Evolutionary conservation across 805 yeast genomes (phyloP).

Genomic region (Candida methanosorbosa): DNA sequence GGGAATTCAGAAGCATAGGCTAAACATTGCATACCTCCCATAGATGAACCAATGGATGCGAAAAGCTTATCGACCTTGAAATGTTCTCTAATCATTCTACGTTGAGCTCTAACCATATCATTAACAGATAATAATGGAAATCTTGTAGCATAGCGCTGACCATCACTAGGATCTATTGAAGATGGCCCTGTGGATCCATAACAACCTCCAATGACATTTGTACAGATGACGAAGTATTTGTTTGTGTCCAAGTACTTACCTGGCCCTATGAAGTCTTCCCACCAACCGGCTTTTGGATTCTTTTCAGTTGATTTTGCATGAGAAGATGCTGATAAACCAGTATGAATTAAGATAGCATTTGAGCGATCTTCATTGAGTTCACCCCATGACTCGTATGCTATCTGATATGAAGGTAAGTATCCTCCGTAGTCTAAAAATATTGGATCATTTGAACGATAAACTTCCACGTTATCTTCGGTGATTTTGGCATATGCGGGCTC

Average conservation of each 20-base stretch:
- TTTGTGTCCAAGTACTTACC: constrained; percentile 72
- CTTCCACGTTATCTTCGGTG: constrained; percentile 54
- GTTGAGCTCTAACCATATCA: constrained; percentile 89
- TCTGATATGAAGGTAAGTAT: constrained; percentile 56
- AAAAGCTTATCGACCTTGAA: constrained; percentile 57
- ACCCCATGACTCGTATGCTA: constrained; percentile 97
- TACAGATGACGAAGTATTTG: constrained; percentile 75
- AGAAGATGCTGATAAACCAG: constrained; percentile 89
- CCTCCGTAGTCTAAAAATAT: constrained; percentile 79
- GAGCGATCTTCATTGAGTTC: constrained; percentile 47
- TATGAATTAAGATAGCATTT: constrained; percentile 75
- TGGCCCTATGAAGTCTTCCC: constrained; percentile 92
- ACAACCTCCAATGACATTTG: constrained; percentile 91
- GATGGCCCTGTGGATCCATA: constrained; percentile 94
- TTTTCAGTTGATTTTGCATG: constrained; percentile 78
- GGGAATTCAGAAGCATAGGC: constrained; percentile 84
- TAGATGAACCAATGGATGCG: constrained; percentile 84
- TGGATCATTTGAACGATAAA: constrained; percentile 46
- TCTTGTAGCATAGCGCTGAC: constrained; percentile 67
- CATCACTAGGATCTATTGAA: constrained; percentile 62
- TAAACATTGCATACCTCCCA: constrained; percentile 98
- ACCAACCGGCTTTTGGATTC: constrained; percentile 80
- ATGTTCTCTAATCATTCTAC: constrained; percentile 51
- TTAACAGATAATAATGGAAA: constrained; percentile 81
- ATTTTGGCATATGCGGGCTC: constrained; percentile 78